phyloP scores from a whole-genome alignment of 2,329 filamentous ascomycete species.

The Cryoendolithus antarcticus region DNA sequence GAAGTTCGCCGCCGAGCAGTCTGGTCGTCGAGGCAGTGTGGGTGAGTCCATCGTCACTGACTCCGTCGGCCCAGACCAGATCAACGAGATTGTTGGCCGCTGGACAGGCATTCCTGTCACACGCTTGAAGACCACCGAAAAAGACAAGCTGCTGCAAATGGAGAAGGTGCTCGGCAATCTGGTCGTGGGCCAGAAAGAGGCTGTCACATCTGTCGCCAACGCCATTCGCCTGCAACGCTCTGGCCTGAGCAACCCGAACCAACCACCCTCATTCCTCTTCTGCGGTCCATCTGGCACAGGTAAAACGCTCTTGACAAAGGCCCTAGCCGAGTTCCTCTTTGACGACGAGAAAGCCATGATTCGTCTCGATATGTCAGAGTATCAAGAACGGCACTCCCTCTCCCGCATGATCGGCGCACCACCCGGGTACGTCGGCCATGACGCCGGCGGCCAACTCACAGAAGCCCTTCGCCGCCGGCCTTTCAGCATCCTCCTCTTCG shows the following conservation, averaged over 20 bases:
- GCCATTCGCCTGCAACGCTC: constrained; percentile 92
- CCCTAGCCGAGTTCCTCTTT: constrained; percentile 93
- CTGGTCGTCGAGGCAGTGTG: constrained; percentile 46
- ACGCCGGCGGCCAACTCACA: constrained; percentile 88
- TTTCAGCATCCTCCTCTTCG: constrained; percentile 95
- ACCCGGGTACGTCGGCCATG: constrained; percentile 92
- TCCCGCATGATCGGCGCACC: constrained; percentile 97
- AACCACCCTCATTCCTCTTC: constrained; percentile 96
- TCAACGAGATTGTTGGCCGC: constrained; percentile 93
- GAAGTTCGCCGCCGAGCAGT: constrained; percentile 67
- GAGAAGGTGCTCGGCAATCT: constrained; percentile 72
- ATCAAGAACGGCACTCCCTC: constrained; percentile 90
- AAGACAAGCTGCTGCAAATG: constrained; percentile 98
- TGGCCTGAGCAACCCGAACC: constrained; percentile 87
- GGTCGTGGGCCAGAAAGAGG: constrained; percentile 89
- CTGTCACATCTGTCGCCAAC: constrained; percentile 84
- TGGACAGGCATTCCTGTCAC: constrained; percentile 99
- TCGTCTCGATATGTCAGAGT: constrained; percentile 98
- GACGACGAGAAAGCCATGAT: constrained; percentile 97
- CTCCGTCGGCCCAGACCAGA: constrained; percentile 89
- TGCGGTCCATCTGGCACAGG: constrained; percentile 96
- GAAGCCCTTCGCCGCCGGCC: constrained; percentile 87
- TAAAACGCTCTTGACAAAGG: constrained; percentile 95
- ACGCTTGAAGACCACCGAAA: constrained; percentile 84
- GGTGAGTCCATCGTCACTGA: constrained; percentile 71